Conservation (phyloP, 2,329 filamentous ascomycete genomes). For the Nemania diffusa region DNA sequence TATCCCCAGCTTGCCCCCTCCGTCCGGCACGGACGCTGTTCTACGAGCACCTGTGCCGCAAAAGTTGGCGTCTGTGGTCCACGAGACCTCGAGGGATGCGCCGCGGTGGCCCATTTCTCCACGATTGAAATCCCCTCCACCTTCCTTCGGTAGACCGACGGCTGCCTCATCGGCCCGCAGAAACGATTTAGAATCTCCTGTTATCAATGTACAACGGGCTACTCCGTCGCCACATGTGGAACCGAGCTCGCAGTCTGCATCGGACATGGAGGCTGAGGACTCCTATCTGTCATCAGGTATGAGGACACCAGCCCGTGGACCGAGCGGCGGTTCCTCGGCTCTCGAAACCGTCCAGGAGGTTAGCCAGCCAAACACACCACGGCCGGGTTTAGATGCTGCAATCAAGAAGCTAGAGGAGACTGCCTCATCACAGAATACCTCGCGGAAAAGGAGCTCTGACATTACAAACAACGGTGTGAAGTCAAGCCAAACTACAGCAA, state of each 20-base stretch:
- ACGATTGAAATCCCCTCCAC: slow-evolving; percentile 80
- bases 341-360: slow-evolving; percentile 94
- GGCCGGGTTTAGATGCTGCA: slow-evolving; percentile 56
- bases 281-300: slow-evolving; percentile 61
- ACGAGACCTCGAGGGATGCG: slow-evolving; percentile 63
- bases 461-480: slow-evolving; percentile 55
- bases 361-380: slow-evolving; percentile 79
- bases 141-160: slow-evolving; percentile 59
- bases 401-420: slow-evolving; percentile 65
- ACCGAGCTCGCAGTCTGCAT: slow-evolving; percentile 51
- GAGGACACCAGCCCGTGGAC: slow-evolving; percentile 69
- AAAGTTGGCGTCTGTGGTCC: slow-evolving; percentile 63
- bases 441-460: slow-evolving; percentile 53
- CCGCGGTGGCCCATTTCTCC: slow-evolving; percentile 83
- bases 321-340: slow-evolving; percentile 68
- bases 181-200: slow-evolving; percentile 61
- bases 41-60: slow-evolving; percentile 71
- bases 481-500: slow-evolving; percentile 58
- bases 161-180: slow-evolving; percentile 50
- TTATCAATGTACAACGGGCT: slow-evolving; percentile 64
- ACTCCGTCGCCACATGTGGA: slow-evolving; percentile 59
- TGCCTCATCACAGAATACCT: slow-evolving; percentile 55
- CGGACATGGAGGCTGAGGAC: slow-evolving; percentile 66
- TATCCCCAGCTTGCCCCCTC: slow-evolving; percentile 72
- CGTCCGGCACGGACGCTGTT: slow-evolving; percentile 65